Conservation (phyloP, 2,329 filamentous ascomycete species). For the Fusarium citri region DNA sequence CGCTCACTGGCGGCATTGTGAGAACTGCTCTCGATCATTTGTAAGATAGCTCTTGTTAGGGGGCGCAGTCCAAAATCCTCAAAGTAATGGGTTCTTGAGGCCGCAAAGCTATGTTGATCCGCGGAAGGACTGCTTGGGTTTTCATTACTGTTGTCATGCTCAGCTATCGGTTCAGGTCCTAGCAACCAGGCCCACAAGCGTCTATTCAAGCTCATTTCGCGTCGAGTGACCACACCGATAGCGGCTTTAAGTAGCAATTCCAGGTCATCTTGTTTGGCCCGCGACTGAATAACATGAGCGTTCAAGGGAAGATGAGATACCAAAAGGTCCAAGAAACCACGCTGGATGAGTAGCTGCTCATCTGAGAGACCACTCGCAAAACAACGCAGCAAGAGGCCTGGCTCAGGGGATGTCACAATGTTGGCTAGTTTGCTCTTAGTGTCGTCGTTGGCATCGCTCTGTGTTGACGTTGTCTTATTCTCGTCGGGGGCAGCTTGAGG, state of each 20-base stretch:
- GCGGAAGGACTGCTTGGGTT: slow-evolving; percentile 58
- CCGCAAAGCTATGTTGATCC: slow-evolving; percentile 58
- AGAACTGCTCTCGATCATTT: slow-evolving; percentile 72
- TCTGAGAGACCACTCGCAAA: slow-evolving; percentile 92
- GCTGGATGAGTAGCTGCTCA: slow-evolving; percentile 89
- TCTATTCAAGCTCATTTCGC: slow-evolving; percentile 97
- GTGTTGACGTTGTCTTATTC: slow-evolving; percentile 25
- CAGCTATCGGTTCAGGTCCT: slow-evolving; percentile 74
- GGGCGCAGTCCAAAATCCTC: slow-evolving; percentile 80
- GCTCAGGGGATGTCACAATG: slow-evolving; percentile 88
- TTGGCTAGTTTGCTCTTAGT: slow-evolving; percentile 66
- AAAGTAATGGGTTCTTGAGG: slow-evolving; percentile 82
- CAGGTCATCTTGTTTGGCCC: slow-evolving; percentile 79
- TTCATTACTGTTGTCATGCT: slow-evolving; percentile 61
- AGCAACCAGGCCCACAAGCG: slow-evolving; percentile 97
- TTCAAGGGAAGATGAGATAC: slow-evolving; percentile 90
- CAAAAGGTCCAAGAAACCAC: slow-evolving; percentile 91
- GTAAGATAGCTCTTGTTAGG: slow-evolving; percentile 78
- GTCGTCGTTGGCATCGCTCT: slow-evolving; percentile 28
- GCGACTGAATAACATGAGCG: slow-evolving; percentile 81
- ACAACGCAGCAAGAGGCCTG: slow-evolving; percentile 87
- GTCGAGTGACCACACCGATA: slow-evolving; percentile 84
- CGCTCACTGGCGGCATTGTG: slow-evolving; percentile 64
- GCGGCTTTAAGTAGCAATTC: slow-evolving; percentile 85
- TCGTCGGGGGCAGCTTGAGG: slow-evolving; percentile 7